Evolutionary conservation across 805 yeast genomes (phyloP).

Genomic region (Yamadazyma olivae): DNA sequence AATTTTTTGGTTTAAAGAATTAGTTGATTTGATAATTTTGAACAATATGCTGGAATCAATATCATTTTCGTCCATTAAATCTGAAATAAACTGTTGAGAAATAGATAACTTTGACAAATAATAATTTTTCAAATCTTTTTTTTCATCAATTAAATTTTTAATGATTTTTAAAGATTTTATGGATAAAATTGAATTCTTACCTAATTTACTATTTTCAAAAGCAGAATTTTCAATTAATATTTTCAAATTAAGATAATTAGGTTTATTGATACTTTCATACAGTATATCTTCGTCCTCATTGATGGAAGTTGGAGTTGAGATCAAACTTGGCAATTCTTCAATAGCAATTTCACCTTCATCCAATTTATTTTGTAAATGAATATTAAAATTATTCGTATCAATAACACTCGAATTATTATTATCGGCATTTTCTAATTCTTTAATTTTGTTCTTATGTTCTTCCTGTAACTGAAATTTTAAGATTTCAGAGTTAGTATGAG

Average conservation of each 20-base stretch:
- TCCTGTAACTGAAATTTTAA: slow-evolving; percentile 43
- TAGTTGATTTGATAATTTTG: slow-evolving; percentile 31
- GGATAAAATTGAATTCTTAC: slow-evolving; percentile 31
- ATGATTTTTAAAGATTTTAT: slow-evolving; percentile 23
- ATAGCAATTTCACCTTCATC: slow-evolving; percentile 24
- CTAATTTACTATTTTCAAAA: slow-evolving; percentile 35
- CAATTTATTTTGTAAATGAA: slow-evolving; percentile 29
- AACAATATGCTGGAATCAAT: slow-evolving; percentile 26
- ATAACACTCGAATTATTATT: slow-evolving; percentile 10
- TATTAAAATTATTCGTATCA: slow-evolving; percentile 22
- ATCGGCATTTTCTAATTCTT: slow-evolving; percentile 9
- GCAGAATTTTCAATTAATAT: slow-evolving; percentile 45
- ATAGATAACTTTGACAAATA: slow-evolving; percentile 27
- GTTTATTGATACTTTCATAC: slow-evolving; percentile 13
- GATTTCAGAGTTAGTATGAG: slow-evolving; percentile 41
- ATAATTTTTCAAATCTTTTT: slow-evolving; percentile 28
- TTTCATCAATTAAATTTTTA: slow-evolving; percentile 27
- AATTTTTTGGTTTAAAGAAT: slow-evolving; percentile 29
- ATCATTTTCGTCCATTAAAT: slow-evolving; percentile 18
- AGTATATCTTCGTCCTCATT: slow-evolving; percentile 4
- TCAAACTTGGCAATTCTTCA: slow-evolving; percentile 16
- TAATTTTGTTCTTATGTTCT: slow-evolving; percentile 26
- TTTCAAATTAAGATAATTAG: slow-evolving; percentile 37
- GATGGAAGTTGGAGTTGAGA: slow-evolving; percentile 19
- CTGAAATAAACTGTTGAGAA: slow-evolving; percentile 31